These are phyloP conservation scores for Verticillium nubilum DNA, from an alignment of 2,329 filamentous ascomycete genomes.

Conservation along the genomic window DNA sequence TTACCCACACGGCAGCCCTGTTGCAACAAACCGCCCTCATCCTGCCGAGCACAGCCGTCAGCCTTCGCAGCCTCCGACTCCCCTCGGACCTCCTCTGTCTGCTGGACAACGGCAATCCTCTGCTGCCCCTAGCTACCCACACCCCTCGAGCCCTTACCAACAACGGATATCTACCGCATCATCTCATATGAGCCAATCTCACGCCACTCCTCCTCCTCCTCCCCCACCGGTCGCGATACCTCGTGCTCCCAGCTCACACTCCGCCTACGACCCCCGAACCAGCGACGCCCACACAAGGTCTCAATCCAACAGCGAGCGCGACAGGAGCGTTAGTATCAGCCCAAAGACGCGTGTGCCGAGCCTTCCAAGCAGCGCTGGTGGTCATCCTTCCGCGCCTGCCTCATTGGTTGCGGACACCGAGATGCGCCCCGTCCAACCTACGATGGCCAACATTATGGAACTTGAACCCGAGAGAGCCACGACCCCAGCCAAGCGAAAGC, in stretches of 20 bases:
- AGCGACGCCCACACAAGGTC: conserved; percentile 41
- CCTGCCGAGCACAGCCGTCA: conserved; percentile 39
- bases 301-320: conserved; percentile 56
- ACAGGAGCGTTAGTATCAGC: conserved; percentile 68
- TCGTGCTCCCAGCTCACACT: conserved; percentile 32
- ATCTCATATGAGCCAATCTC: conserved; percentile 14
- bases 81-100: conserved; percentile 44
- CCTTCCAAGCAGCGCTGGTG: conserved; percentile 38
- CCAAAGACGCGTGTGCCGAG: conserved; percentile 65
- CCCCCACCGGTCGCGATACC: conserved; percentile 30
- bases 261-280: conserved; percentile 36
- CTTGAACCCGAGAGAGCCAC: conserved; percentile 25
- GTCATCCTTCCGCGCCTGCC: conserved; percentile 1
- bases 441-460: conserved; percentile 18
- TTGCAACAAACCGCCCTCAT: conserved; percentile 36
- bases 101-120: conserved; percentile 34
- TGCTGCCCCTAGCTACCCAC: conserved; percentile 35
- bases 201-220: conserved; percentile 24
- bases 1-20: conserved; percentile 49
- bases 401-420: conserved; percentile 1
- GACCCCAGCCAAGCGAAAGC: conserved; percentile 42
- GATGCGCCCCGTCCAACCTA: conserved; percentile 9
- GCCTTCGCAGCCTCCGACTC: conserved; percentile 49
- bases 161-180: conserved; percentile 35
- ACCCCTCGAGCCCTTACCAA: conserved; percentile 56